A percentile compares a stretch with the other conserved stretches of the same genome.
Evolutionary conservation across 225 moss, liverwort and hornwort genomes (phyloP).

Genomic region (Polytrichum commune): DNA sequence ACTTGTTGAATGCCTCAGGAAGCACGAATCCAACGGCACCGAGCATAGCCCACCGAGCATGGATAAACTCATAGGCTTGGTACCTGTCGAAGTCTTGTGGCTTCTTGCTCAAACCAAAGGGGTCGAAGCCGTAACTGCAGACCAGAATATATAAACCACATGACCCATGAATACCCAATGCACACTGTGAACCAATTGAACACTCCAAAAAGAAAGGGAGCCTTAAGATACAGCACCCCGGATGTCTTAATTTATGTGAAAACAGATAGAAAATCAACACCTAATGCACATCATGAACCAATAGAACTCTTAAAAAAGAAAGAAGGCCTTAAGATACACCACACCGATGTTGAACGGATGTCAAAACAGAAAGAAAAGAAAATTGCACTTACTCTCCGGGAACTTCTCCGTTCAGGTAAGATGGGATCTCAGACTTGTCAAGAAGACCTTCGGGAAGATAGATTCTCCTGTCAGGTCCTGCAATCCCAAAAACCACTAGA

Average conservation of each 20-base stretch:
- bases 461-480: constrained; percentile 70
- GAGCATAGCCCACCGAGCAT: constrained; percentile 64
- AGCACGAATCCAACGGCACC: constrained; percentile 57
- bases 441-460: constrained; percentile 83
- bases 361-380: neutral
- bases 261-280: too few relatives aligned
- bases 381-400: constrained; percentile 53
- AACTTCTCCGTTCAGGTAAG: constrained; percentile 69
- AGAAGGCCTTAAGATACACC: too few relatives aligned
- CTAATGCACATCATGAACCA: too few relatives aligned
- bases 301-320: too few relatives aligned
- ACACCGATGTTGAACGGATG: too few relatives aligned
- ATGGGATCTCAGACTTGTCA: constrained; percentile 62
- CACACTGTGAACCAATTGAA: too few relatives aligned
- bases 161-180: too few relatives aligned
- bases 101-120: constrained; percentile 69
- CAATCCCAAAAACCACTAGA: constrained; percentile 3
- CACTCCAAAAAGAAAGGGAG: too few relatives aligned
- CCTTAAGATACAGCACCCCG: too few relatives aligned
- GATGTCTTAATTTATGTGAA: too few relatives aligned
- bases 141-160: neutral
- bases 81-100: constrained; percentile 60
- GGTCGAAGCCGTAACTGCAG: constrained; percentile 69
- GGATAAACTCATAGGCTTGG: constrained; percentile 56
- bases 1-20: constrained; percentile 66